phyloP scores from a whole-genome alignment of 345 rosid genomes.

The Heritiera fomes region DNA sequence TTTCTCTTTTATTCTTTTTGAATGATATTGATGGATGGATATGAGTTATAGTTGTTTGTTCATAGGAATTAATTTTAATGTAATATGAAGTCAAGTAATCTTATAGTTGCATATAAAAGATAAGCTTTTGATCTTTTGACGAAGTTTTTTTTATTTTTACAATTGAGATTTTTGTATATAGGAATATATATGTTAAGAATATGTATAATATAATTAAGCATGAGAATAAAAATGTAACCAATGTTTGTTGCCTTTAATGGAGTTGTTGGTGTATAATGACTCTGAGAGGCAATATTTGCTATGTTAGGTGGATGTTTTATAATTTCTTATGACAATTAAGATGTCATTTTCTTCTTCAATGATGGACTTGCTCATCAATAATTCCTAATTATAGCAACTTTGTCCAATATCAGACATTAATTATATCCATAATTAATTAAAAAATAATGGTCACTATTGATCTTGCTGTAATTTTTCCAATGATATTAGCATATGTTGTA shows the following conservation, averaged over 20 bases:
- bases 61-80: neutral
- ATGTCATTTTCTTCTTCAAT: slow-evolving; percentile 11
- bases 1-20: neutral
- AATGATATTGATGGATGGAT: slow-evolving; percentile 3
- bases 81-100: too few relatives aligned
- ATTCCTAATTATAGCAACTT: slow-evolving; percentile 5
- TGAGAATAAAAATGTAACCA: neutral
- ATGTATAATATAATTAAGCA: neutral
- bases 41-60: slow-evolving; percentile 10
- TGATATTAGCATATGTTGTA: too few relatives aligned
- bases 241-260: slow-evolving; percentile 14
- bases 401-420: neutral
- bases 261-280: slow-evolving; percentile 16
- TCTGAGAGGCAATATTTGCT: slow-evolving; percentile 3
- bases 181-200: too few relatives aligned
- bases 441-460: neutral
- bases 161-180: neutral
- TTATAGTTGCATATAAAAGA: too few relatives aligned
- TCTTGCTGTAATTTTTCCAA: too few relatives aligned
- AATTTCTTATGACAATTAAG: neutral
- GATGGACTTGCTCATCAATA: slow-evolving; percentile 2
- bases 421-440: neutral
- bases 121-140: too few relatives aligned
- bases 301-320: slow-evolving; percentile 16
- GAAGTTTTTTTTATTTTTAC: neutral